phyloP scores from a whole-genome alignment of 345 rosid genomes.

The Aegle marmelos region DNA sequence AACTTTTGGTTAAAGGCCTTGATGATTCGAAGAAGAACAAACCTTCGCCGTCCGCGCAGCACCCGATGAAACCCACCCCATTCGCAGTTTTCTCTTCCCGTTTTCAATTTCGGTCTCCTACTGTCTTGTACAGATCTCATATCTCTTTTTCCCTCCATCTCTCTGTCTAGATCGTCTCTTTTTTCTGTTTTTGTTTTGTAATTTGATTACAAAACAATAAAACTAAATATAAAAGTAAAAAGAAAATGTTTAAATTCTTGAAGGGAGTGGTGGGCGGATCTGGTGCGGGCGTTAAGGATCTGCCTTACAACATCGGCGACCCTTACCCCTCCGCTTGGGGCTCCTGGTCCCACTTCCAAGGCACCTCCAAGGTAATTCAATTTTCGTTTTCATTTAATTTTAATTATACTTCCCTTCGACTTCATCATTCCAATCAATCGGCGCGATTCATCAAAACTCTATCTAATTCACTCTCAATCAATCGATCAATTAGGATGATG shows the following conservation, averaged over 20 bases:
- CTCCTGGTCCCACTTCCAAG: constrained; percentile 90
- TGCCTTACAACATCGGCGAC: constrained; percentile 88
- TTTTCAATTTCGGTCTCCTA: background rate
- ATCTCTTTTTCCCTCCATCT: background rate
- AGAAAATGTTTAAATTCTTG: constrained; percentile 73
- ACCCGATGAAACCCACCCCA: background rate
- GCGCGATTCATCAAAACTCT: background rate
- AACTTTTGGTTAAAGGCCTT: background rate
- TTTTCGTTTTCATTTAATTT: background rate
- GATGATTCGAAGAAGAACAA: background rate
- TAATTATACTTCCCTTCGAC: background rate
- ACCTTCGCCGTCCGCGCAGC: background rate
- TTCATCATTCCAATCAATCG: background rate
- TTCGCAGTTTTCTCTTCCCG: background rate
- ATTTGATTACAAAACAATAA: background rate
- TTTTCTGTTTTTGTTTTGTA: background rate
- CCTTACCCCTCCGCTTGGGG: constrained; percentile 94
- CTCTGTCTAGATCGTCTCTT: background rate
- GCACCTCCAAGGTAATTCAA: constrained; percentile 71
- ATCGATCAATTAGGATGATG: constrained; percentile 69
- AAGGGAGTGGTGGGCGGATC: constrained; percentile 96
- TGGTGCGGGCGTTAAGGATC: constrained; percentile 91
- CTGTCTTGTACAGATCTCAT: background rate
- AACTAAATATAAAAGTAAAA: background rate
- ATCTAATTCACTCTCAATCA: background rate